Evolutionary conservation across 257 asterid genomes (phyloP).

Genomic region (Primulina eburnea): DNA sequence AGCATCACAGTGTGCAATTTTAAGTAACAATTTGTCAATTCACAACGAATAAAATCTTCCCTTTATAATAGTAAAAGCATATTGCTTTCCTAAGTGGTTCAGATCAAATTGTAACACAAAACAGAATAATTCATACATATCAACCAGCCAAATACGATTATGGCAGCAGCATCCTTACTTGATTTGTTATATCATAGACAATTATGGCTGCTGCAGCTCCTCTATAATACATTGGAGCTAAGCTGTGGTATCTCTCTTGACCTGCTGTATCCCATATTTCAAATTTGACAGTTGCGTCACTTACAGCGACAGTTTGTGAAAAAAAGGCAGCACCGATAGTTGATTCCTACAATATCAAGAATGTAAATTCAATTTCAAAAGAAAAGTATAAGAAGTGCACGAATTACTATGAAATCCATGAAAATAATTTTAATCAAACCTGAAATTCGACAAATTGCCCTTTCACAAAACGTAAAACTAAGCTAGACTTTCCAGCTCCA

Average conservation of each 20-base stretch:
- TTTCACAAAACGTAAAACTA: slow-evolving; percentile 79
- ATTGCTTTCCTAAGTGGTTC: background rate
- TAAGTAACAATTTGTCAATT: background rate
- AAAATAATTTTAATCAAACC: slow-evolving; percentile 36
- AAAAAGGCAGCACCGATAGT: slow-evolving; percentile 90
- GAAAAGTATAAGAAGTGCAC: background rate
- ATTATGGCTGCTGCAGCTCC: slow-evolving; percentile 91
- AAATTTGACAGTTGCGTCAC: slow-evolving; percentile 77
- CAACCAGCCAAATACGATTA: background rate
- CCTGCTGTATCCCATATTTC: slow-evolving; percentile 97
- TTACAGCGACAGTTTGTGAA: slow-evolving; percentile 78
- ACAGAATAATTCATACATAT: background rate
- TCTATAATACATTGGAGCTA: slow-evolving; percentile 90
- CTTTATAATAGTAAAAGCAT: background rate
- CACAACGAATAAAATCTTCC: background rate
- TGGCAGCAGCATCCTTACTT: slow-evolving; percentile 33
- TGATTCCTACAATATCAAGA: slow-evolving; percentile 57
- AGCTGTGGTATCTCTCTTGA: slow-evolving; percentile 89
- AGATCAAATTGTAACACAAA: background rate
- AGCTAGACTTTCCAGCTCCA: slow-evolving; percentile 88
- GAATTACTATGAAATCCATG: background rate
- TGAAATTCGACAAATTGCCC: slow-evolving; percentile 86
- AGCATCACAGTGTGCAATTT: slow-evolving; percentile 11
- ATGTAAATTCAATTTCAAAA: slow-evolving; percentile 13
- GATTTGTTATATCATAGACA: slow-evolving; percentile 75